These are phyloP conservation scores for Rickenella mellea DNA, from an alignment of 768 basidiomycete species.

Conservation along the genomic window DNA sequence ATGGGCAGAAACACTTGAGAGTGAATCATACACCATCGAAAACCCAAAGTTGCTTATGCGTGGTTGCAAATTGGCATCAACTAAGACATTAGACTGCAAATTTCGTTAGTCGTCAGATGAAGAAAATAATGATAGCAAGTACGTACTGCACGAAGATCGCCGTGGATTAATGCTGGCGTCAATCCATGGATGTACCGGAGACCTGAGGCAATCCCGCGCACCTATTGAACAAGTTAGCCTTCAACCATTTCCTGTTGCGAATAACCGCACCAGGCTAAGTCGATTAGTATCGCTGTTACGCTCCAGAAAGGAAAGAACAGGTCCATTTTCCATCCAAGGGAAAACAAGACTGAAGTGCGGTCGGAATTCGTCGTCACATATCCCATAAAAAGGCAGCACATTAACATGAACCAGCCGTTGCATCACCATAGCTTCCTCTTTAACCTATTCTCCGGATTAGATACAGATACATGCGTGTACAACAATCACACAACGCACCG, in stretches of 20 bases:
- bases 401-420: constrained; percentile 13
- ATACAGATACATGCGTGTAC: not conserved
- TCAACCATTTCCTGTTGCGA: too few species aligned
- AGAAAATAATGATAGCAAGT: too few species aligned
- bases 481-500: too few species aligned
- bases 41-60: constrained; percentile 11
- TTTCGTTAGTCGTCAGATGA: too few species aligned
- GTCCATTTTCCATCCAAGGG: constrained; percentile 11
- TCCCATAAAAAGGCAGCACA: constrained; percentile 11
- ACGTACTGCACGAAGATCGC: not conserved
- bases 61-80: constrained; percentile 6
- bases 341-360: not conserved
- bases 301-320: constrained; percentile 7
- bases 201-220: constrained; percentile 13
- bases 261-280: too few species aligned
- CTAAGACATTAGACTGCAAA: constrained; percentile 11
- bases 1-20: not conserved
- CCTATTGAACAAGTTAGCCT: constrained; percentile 24
- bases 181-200: not conserved
- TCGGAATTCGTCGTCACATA: not conserved
- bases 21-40: constrained; percentile 7
- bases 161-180: not conserved
- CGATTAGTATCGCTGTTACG: too few species aligned
- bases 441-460: not conserved
- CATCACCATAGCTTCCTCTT: constrained; percentile 13